Conservation (phyloP, 345 rosid species). For the Triadica sebifera region DNA sequence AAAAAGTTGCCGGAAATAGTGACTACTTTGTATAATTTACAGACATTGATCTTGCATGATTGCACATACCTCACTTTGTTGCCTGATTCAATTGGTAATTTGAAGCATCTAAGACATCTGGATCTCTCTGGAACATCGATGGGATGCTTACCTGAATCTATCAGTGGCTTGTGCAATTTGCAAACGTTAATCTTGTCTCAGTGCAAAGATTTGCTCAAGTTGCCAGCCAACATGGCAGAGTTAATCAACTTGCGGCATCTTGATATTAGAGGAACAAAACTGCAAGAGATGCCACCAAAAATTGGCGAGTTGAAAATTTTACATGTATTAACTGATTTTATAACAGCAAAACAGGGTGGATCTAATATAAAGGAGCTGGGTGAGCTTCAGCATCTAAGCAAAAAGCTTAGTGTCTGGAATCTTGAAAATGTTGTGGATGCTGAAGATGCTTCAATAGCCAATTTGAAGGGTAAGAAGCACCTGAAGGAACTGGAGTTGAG, state of each 20-base stretch:
- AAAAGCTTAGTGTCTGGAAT: slow-evolving; percentile 11
- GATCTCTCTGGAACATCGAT: slow-evolving; percentile 12
- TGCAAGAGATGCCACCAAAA: slow-evolving; percentile 8
- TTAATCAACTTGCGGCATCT: background rate
- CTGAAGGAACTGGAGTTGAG: slow-evolving; percentile 12
- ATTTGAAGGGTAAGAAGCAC: slow-evolving; percentile 11
- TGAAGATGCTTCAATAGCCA: slow-evolving; percentile 9
- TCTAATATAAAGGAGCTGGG: slow-evolving; percentile 5
- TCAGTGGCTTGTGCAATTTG: slow-evolving; percentile 6
- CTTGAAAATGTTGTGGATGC: slow-evolving; percentile 1
- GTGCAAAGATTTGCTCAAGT: slow-evolving; percentile 2
- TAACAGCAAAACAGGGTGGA: background rate
- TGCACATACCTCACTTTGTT: background rate
- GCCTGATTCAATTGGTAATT: slow-evolving; percentile 4
- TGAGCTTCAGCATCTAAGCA: background rate
- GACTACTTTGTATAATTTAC: slow-evolving; percentile 2
- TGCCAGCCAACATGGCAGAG: background rate
- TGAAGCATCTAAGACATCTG: slow-evolving; percentile 6
- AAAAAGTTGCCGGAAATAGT: background rate
- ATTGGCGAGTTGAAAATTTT: slow-evolving; percentile 3
- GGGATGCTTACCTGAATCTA: background rate
- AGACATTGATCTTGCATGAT: slow-evolving; percentile 6
- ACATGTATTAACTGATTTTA: background rate
- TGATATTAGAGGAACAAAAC: slow-evolving; percentile 7
- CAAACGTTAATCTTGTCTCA: background rate